Evolutionary conservation across 371 early-diverging fungal species (phyloP), one percentile per base, ranked within the genome.

Genomic region (Capniomyces stellatus): DNA sequence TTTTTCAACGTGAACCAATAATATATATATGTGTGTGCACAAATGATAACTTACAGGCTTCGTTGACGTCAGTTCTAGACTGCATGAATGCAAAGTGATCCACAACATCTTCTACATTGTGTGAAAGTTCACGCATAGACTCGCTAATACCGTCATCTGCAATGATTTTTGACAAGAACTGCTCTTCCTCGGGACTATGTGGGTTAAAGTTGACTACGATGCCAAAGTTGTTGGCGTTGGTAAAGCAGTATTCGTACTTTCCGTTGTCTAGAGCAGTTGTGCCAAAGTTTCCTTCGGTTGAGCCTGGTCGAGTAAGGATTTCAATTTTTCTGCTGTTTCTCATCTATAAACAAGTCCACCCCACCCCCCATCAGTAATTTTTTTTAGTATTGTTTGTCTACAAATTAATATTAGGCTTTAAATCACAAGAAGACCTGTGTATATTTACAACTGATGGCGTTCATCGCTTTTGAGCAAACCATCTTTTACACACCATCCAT

Each of bases 191-290:
- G 4, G 67, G 67, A 3, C 62, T 59, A 29, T 66, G 67, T 6
- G 67, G 67, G 46, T 66, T 66, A 25, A 66, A 66, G 57, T 66
- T 66, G 15, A 66, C 67, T 12, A 66, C 64, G 43, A 66, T 56
- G 44, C 62, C 67, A 39, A 58, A 59, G 41, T 58, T 59, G 40
- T 61, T 59, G 44, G 49, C 51, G 55, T 63, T 64, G 31, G 40
- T 53, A 54, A 66, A 66, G 66, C 67, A 66, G 54, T 66, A 66
- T 43, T 61, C 54, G 53, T 60, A 59, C 22, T 57, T 55, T 52
- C 67, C 67, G 24, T 66, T 64, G 29, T 22, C 35, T 12, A 56
- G 55, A 44, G 60, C 57, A 22, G 56, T 47, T 46, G 60, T 60
- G 47, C 61, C 59, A 59, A 63, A 61, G 54, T 58, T 60, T 24